These are phyloP conservation scores for Coniochaeta sp. DNA, from an alignment of 2,329 filamentous ascomycete genomes.

Conservation along the genomic window DNA sequence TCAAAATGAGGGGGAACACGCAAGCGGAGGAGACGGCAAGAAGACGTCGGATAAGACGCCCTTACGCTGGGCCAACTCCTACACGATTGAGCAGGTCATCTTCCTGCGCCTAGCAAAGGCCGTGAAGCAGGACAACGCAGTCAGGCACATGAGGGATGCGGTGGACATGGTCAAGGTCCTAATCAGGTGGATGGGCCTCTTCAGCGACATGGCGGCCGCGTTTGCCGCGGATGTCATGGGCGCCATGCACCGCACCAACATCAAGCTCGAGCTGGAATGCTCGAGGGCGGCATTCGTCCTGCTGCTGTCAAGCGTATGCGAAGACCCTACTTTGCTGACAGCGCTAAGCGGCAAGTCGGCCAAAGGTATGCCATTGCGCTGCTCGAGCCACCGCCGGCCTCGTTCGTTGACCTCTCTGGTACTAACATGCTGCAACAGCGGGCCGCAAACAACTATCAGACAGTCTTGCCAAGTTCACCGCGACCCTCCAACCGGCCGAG, in stretches of 20 bases:
- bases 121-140: constrained; percentile 52
- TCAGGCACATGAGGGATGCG: constrained; percentile 38
- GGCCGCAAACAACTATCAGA: constrained; percentile 41
- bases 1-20: constrained; percentile 8
- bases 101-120: constrained; percentile 89
- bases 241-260: constrained; percentile 36
- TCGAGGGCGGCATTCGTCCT: constrained; percentile 57
- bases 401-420: constrained; percentile 5
- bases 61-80: constrained; percentile 48
- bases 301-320: constrained; percentile 53
- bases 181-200: constrained; percentile 52
- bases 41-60: constrained; percentile 9
- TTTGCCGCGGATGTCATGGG: constrained; percentile 35
- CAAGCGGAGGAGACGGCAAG: constrained; percentile 9
- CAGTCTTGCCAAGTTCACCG: constrained; percentile 45
- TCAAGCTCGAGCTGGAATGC: constrained; percentile 50
- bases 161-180: constrained; percentile 41
- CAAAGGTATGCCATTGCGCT: constrained; percentile 35
- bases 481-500: constrained; percentile 47
- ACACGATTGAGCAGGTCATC: constrained; percentile 75
- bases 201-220: constrained; percentile 41
- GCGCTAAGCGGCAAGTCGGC: constrained; percentile 44
- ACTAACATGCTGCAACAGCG: constrained; percentile 21
- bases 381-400: not conserved
- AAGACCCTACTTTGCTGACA: constrained; percentile 48